Evolutionary conservation across 345 rosid genomes (phyloP).

Genomic region (Salix viminalis): DNA sequence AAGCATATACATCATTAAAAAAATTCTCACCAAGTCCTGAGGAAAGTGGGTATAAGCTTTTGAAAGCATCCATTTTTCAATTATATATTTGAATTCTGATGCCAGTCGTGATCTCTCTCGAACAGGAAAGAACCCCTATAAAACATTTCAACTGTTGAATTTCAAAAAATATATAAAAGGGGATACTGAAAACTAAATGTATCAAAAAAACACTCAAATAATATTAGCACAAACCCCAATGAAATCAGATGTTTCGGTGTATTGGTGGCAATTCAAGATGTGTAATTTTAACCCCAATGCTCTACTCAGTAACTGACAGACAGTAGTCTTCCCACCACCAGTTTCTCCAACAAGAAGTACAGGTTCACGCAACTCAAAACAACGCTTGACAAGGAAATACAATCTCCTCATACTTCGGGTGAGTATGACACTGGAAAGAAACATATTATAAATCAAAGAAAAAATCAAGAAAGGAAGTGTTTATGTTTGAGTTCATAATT

Average conservation of each 20-base stretch:
- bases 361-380: conserved; percentile 80
- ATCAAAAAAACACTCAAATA: neutral
- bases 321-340: conserved; percentile 97
- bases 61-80: conserved; percentile 53
- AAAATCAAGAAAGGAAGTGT: conserved; percentile 10
- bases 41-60: conserved; percentile 38
- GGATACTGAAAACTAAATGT: neutral
- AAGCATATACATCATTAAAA: neutral
- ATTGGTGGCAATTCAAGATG: conserved; percentile 94
- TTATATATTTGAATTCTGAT: conserved; percentile 44
- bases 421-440: conserved; percentile 53
- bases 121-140: conserved; percentile 84
- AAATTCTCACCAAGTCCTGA: conserved; percentile 39
- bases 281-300: conserved; percentile 52
- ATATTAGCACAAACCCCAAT: conserved; percentile 61
- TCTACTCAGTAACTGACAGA: conserved; percentile 69
- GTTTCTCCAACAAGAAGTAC: conserved; percentile 98
- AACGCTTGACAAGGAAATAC: conserved; percentile 68
- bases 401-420: conserved; percentile 84
- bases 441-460: conserved; percentile 7
- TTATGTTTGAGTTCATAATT: neutral
- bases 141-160: conserved; percentile 22
- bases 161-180: neutral
- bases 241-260: conserved; percentile 91
- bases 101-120: conserved; percentile 76